Evolutionary conservation across 108 stramenopile genomes (phyloP).

Genomic region (Skeletonema potamos): DNA sequence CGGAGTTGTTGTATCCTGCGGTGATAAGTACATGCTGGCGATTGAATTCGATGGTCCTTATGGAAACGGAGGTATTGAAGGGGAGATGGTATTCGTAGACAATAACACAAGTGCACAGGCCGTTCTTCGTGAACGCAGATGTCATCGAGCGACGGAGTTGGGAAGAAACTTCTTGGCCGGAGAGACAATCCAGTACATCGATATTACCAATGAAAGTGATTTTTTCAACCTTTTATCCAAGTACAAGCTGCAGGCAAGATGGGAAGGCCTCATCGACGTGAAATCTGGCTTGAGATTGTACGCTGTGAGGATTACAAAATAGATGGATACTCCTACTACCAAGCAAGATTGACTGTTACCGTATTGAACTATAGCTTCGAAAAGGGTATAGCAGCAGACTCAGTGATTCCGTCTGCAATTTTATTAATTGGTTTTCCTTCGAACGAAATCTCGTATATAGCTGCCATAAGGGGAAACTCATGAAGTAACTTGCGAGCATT

Average conservation of each 20-base stretch:
- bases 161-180: slow-evolving; percentile 6
- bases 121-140: slow-evolving; percentile 3
- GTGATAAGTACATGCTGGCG: slow-evolving; percentile 1
- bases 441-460: slow-evolving; percentile 87
- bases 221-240: not conserved
- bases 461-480: slow-evolving; percentile 85
- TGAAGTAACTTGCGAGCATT: slow-evolving; percentile 49
- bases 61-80: not conserved
- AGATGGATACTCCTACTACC: too few species aligned
- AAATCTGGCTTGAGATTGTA: slow-evolving; percentile 10
- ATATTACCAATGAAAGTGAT: not conserved
- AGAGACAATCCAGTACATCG: slow-evolving; percentile 5
- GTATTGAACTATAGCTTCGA: not conserved
- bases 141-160: not conserved
- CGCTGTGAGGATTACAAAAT: not conserved
- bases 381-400: not conserved
- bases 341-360: not conserved
- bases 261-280: not conserved
- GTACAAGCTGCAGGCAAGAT: slow-evolving; percentile 2
- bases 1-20: slow-evolving; percentile 9
- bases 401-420: slow-evolving; percentile 57
- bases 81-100: slow-evolving; percentile 12
- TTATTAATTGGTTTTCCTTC: slow-evolving; percentile 50
- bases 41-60: slow-evolving; percentile 16
- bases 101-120: not conserved